A percentile compares a stretch with the other conserved stretches of the same genome.
phyloP scores from a whole-genome alignment of 2,329 filamentous ascomycete species.

The Hymenoscyphus fraxineus region DNA sequence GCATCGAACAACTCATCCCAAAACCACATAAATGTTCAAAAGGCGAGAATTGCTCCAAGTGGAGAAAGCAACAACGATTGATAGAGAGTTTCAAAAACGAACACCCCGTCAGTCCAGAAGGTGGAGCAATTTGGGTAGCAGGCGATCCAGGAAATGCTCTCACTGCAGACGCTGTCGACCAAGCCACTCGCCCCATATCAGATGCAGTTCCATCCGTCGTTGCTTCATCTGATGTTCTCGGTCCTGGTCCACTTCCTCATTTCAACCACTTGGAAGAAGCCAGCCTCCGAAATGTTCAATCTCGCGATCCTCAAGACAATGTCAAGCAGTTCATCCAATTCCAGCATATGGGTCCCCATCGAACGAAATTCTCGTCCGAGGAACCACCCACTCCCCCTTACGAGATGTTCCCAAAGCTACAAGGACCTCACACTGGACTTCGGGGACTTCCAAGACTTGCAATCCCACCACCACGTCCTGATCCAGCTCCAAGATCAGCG shows the following conservation, averaged over 20 bases:
- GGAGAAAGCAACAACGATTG: slow-evolving; percentile 73
- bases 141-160: slow-evolving; percentile 75
- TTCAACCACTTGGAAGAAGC: slow-evolving; percentile 71
- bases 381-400: slow-evolving; percentile 69
- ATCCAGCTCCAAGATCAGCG: slow-evolving; percentile 30
- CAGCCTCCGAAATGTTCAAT: slow-evolving; percentile 63
- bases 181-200: slow-evolving; percentile 60
- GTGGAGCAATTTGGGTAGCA: slow-evolving; percentile 70
- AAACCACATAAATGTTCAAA: slow-evolving; percentile 82
- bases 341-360: slow-evolving; percentile 59
- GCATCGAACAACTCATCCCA: slow-evolving; percentile 83
- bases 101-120: slow-evolving; percentile 59
- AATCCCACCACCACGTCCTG: slow-evolving; percentile 45
- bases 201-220: slow-evolving; percentile 78
- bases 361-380: slow-evolving; percentile 41
- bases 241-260: slow-evolving; percentile 60
- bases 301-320: slow-evolving; percentile 83
- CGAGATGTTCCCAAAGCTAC: slow-evolving; percentile 52
- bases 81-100: slow-evolving; percentile 72
- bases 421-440: slow-evolving; percentile 49
- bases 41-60: slow-evolving; percentile 81
- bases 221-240: slow-evolving; percentile 86
- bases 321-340: slow-evolving; percentile 88
- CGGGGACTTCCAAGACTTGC: slow-evolving; percentile 59
- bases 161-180: slow-evolving; percentile 49